Evolutionary conservation across 2,329 filamentous ascomycete genomes (phyloP).

Genomic region (Alternaria arborescens): DNA sequence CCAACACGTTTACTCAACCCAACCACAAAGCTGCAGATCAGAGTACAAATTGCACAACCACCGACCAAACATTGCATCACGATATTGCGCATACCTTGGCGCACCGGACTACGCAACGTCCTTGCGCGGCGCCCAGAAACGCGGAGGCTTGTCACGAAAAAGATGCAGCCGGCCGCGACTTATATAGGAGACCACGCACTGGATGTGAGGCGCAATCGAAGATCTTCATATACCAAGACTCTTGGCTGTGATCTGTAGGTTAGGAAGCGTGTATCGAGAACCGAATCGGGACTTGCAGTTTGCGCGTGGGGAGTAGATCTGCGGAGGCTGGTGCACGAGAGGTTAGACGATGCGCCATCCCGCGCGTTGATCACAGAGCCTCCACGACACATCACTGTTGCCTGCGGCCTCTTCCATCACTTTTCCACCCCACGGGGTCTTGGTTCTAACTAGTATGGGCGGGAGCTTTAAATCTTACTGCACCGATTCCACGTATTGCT

Average conservation of each 20-base stretch:
- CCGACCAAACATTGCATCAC: conserved; percentile 11
- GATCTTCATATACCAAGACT: conserved; percentile 16
- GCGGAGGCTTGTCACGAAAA: conserved; percentile 24
- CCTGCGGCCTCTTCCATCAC: neutral
- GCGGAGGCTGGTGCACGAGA: conserved; percentile 9
- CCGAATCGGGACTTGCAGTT: conserved; percentile 7
- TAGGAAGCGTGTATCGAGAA: conserved; percentile 8
- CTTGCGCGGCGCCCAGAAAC: conserved; percentile 20
- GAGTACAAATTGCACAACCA: conserved; percentile 9
- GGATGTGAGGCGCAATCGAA: conserved; percentile 10
- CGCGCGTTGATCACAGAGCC: conserved; percentile 10
- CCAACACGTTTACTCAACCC: conserved; percentile 7
- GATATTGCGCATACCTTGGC: conserved; percentile 13
- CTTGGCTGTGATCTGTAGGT: conserved; percentile 15
- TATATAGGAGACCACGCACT: conserved; percentile 10
- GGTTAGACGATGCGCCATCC: conserved; percentile 15
- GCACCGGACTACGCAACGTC: conserved; percentile 11
- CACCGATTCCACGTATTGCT: neutral
- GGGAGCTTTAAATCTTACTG: conserved; percentile 6
- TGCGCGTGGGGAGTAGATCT: conserved; percentile 8
- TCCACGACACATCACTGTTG: conserved; percentile 7
- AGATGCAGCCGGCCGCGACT: conserved; percentile 3
- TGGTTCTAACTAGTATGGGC: neutral
- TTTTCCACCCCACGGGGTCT: neutral
- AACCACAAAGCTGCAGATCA: conserved; percentile 13